Evolutionary conservation across 2,329 filamentous ascomycete species (phyloP), one percentile per base, ranked within the genome.

Genomic region (Calycina marina): DNA sequence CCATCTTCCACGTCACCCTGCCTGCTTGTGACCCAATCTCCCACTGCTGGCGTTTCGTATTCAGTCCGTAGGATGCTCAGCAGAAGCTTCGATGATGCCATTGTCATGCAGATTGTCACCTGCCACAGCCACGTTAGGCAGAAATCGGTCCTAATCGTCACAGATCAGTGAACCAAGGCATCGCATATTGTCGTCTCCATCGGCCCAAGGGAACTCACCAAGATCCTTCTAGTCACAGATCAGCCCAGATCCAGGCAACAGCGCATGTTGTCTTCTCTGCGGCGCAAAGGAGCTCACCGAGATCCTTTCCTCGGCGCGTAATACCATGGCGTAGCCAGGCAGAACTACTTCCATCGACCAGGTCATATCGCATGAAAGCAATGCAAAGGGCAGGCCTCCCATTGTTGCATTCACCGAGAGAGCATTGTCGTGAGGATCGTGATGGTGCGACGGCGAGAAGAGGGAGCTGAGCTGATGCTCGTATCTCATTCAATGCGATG

Each of bases 321-420:
- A 36, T 34, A n/a, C 28, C 24, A 40, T 15, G 28, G 31, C 36
- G 32, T 17, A 41, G 27, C 32, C 24, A 38, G 22, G 35, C 26
- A 40, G 29, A 38, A 40, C 40, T 42, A 20, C 32, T 38, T 36
- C 15, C 10, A 43, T 43, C 41, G 28, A 33, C 38, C 22, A 44
- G 16, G 22, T 40, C 25, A 40, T 40, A 40, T 40, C 28, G 32
- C 24, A 41, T 37, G 14, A 43, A 40, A 35, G 28, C 6, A 37
- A 37, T 40, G 15, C 38, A 5, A 42, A 38, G 32, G 29, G 29
- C 18, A 45, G 13, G 33, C 40, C 29, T 40, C 33, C n/a, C 14
- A 43, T 31, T 38, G n/a, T 42, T 27, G 29, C 25, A 38, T 25
- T 38, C 13, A 39, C 36, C 31, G 25, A 40, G 28, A 30, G 20